A percentile compares a stretch with the other conserved stretches of the same genome.
Conservation (phyloP, 1,284 basidiomycete genomes). For the Exobasidium cylindrosporum region DNA sequence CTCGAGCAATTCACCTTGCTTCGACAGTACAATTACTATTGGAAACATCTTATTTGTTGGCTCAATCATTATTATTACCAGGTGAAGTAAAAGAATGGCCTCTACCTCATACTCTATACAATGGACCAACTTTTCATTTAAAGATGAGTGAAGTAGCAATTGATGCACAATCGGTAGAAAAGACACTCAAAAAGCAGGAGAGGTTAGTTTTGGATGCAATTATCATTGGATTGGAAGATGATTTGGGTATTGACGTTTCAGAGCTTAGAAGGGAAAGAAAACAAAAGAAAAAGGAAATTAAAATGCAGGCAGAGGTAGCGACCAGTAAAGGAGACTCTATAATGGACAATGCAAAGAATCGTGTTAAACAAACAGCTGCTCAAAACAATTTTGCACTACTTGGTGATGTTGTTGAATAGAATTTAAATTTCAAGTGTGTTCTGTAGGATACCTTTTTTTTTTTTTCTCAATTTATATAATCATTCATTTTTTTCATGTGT, state of each 20-base stretch:
- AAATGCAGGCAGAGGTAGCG: not conserved
- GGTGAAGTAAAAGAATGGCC: conserved; percentile 2
- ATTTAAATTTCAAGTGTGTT: too few relatives aligned
- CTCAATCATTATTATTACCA: conserved; percentile 9
- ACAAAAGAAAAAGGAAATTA: conserved; percentile 4
- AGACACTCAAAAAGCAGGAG: not conserved
- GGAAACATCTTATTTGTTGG: conserved; percentile 10
- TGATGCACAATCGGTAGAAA: not conserved
- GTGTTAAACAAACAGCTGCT: not conserved
- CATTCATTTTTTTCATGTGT: too few relatives aligned
- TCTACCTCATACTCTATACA: conserved; percentile 7
- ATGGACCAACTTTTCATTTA: conserved; percentile 17
- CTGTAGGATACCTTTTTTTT: too few relatives aligned
- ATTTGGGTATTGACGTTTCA: conserved; percentile 4
- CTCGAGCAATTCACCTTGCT: conserved; percentile 15
- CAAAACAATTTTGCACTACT: not conserved
- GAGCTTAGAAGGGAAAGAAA: not conserved
- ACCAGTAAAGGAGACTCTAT: too few relatives aligned
- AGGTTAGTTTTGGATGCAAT: conserved; percentile 4
- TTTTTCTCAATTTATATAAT: too few relatives aligned
- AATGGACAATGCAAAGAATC: not conserved
- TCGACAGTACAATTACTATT: conserved; percentile 13
- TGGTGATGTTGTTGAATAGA: too few relatives aligned
- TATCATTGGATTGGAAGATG: not conserved
- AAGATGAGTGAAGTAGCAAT: conserved; percentile 5